Conservation (phyloP, 352 stramenopile species). For the Phytophthora quininea region DNA sequence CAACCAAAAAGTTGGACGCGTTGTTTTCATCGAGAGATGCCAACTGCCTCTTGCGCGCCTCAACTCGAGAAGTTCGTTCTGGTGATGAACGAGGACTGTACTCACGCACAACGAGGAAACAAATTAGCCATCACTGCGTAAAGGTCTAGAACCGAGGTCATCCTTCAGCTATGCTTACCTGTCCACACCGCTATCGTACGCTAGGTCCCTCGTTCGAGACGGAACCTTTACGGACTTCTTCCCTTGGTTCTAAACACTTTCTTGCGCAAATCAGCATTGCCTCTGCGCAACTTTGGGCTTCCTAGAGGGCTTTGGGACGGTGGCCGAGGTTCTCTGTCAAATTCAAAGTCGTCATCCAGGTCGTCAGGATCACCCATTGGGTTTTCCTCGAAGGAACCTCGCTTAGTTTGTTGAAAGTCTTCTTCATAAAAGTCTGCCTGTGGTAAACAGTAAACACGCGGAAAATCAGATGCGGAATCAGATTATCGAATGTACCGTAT, state of each 20-base stretch:
- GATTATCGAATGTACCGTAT: too few species aligned
- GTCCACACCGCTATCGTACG: conserved; percentile 80
- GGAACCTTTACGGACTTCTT: conserved; percentile 56
- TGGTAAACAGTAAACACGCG: not conserved
- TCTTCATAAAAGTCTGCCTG: conserved; percentile 84
- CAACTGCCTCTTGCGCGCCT: conserved; percentile 48
- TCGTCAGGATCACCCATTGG: conserved; percentile 77
- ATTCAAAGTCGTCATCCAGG: conserved; percentile 89
- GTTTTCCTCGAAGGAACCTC: conserved; percentile 83
- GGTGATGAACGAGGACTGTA: conserved; percentile 82
- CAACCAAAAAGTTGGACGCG: conserved; percentile 87
- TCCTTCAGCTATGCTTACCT: conserved; percentile 46
- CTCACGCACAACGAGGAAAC: conserved; percentile 21
- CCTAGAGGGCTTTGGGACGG: conserved; percentile 51
- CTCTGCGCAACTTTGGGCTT: conserved; percentile 64
- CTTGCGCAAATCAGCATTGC: conserved; percentile 47
- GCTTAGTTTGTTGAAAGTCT: conserved; percentile 67
- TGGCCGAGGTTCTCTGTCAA: conserved; percentile 72
- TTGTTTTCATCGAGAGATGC: conserved; percentile 62
- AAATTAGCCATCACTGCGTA: not conserved
- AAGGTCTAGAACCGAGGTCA: too few species aligned
- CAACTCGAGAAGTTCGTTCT: conserved; percentile 60
- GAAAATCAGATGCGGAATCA: not conserved
- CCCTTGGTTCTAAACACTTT: conserved; percentile 56
- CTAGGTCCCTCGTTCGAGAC: conserved; percentile 60